Evolutionary conservation across 2,329 filamentous ascomycete genomes (phyloP).

Genomic region (Tolypocladium paradoxum): DNA sequence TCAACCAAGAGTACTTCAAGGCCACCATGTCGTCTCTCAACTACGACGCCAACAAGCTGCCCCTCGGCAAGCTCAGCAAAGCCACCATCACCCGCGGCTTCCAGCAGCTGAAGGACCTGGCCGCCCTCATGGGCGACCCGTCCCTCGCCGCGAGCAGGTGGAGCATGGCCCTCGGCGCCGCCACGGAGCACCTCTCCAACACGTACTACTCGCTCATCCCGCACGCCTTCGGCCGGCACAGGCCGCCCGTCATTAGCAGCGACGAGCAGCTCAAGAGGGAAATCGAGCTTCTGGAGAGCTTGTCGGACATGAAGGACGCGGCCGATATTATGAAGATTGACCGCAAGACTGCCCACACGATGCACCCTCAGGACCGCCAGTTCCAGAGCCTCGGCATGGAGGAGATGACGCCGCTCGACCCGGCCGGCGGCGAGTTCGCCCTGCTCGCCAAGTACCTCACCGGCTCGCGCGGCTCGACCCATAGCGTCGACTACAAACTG

Average conservation of each 20-base stretch:
- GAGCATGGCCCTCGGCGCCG: conserved; percentile 21
- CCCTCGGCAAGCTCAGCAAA: conserved; percentile 76
- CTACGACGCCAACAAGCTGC: conserved; percentile 67
- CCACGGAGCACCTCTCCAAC: conserved; percentile 59
- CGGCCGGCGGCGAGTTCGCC: conserved; percentile 48
- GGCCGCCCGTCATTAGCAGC: conserved; percentile 56
- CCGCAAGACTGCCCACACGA: conserved; percentile 31
- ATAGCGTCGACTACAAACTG: conserved; percentile 48
- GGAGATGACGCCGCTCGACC: conserved; percentile 64
- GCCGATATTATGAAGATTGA: conserved; percentile 64
- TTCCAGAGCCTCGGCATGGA: conserved; percentile 60
- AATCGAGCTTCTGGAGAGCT: conserved; percentile 66
- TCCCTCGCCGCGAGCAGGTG: conserved; percentile 34
- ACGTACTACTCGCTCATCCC: conserved; percentile 74
- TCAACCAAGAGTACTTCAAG: conserved; percentile 65
- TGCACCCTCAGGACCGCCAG: conserved; percentile 61
- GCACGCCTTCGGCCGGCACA: conserved; percentile 64
- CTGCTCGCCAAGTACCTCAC: conserved; percentile 58
- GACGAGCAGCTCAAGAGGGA: conserved; percentile 56
- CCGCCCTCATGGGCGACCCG: conserved; percentile 50
- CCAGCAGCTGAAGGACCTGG: conserved; percentile 64
- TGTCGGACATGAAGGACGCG: conserved; percentile 79
- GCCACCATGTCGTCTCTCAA: conserved; percentile 56
- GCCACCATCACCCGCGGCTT: conserved; percentile 66
- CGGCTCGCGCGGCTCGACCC: conserved; percentile 56